Base-by-base conservation (phyloP, 306 rosid species). In the Cajanus cajan region DNA sequence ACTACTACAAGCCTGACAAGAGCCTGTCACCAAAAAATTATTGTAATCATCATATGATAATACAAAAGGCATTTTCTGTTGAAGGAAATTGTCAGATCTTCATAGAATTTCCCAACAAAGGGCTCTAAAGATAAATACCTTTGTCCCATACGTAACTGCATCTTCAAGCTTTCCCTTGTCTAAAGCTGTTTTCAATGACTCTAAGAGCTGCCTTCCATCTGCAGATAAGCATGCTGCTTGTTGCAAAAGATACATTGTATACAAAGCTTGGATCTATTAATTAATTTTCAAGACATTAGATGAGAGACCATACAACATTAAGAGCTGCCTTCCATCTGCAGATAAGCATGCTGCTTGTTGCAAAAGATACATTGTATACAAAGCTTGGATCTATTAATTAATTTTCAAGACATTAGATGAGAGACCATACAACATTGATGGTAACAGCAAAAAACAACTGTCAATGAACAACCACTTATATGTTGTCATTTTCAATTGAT, bases 1-100 rank as follows among this genome's bases (percentile, higher is more conserved):
- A 93, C 97, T 2, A 92, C 97, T 82, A 93, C 90, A 73, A 93
- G 92, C 79, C 90, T 90, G 80, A 94, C 87, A 61, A 93, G 97
- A 81, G 97, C 97, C 97, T 93, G 84, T 71, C 76, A 71, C 64
- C 55, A 73, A 51, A 41, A 80, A 77, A 71, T 62, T 76, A 48
- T 28, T 74, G 76, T 68, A 43, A 55, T 69, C 47, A 61, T 61
- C 45, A 64, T 62, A 24, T 24, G 31, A 58, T 11, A 71, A 61
- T 31, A 54, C 19, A 47, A 76, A 80, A 82, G 51, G 37, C 28
- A 66, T 61, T 36, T 58, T 55, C 16, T 25, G 15, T 67, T 68
- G 39, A 41, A 75, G 79, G 78, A 65, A 39, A 73, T 25, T 70
- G 58, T 39, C 57, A 68, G 7, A 74, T 55, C 39, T 55, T 40